Conservation (phyloP, 192 early-diverging fungal species). For the Thamnidium elegans region DNA sequence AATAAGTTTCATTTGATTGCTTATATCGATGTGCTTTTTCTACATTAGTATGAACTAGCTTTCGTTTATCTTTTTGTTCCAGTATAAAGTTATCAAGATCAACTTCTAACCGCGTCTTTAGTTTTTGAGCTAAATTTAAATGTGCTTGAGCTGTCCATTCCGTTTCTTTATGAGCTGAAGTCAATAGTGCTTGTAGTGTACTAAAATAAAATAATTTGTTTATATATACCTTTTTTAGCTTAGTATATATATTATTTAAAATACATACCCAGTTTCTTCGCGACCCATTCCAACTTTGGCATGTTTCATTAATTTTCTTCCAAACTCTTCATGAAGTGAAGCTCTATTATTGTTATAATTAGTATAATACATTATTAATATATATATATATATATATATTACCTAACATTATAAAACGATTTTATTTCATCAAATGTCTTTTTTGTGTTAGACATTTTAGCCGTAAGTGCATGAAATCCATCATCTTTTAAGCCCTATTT, state of each 20-base stretch:
- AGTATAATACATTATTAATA: no score
- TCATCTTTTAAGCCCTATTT: conserved; percentile 65
- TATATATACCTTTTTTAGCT: not conserved
- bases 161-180: conserved; percentile 56
- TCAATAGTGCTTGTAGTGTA: conserved; percentile 54
- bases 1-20: conserved; percentile 30
- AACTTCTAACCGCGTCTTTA: conserved; percentile 57
- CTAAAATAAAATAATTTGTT: conserved; percentile 27
- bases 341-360: conserved; percentile 40
- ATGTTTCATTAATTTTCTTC: conserved; percentile 62
- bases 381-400: conserved; percentile 5
- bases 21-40: conserved; percentile 54
- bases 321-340: conserved; percentile 66
- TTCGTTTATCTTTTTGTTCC: conserved; percentile 63
- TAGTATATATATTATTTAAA: not conserved
- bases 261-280: conserved; percentile 64
- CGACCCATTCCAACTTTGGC: conserved; percentile 57
- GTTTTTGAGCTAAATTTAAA: conserved; percentile 59
- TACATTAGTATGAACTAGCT: conserved; percentile 48
- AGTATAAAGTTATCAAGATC: conserved; percentile 60
- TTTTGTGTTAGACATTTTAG: conserved; percentile 66
- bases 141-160: conserved; percentile 63
- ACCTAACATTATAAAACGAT: conserved; percentile 55
- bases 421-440: conserved; percentile 67
- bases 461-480: conserved; percentile 62